Evolutionary conservation across 2,329 filamentous ascomycete genomes (phyloP).

Genomic region (Ascochyta clinopodiicola): DNA sequence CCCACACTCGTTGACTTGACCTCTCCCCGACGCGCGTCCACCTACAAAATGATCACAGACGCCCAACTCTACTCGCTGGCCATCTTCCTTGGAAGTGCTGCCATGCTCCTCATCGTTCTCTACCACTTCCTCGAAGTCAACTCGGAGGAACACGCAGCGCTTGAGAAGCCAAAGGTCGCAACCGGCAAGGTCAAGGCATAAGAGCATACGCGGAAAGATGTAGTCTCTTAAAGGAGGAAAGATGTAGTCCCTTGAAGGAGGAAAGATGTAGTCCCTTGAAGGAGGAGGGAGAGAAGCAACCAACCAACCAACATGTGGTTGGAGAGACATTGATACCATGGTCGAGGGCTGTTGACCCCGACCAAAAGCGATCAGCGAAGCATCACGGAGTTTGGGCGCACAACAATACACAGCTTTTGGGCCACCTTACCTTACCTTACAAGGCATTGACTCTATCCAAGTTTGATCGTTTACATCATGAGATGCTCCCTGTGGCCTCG

Average conservation of each 20-base stretch:
- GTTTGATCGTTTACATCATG: neutral
- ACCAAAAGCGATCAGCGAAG: slow-evolving; percentile 13
- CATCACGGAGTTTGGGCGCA: slow-evolving; percentile 19
- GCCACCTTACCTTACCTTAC: neutral
- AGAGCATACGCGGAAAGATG: slow-evolving; percentile 2
- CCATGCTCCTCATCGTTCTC: slow-evolving; percentile 90
- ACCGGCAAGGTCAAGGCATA: slow-evolving; percentile 38
- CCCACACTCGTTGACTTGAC: slow-evolving; percentile 21
- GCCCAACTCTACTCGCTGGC: slow-evolving; percentile 87
- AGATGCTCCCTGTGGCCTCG: neutral
- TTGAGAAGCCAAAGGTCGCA: slow-evolving; percentile 36
- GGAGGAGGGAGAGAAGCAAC: no score
- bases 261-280: no score
- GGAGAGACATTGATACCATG: slow-evolving; percentile 18
- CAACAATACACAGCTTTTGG: neutral
- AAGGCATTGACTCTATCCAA: slow-evolving; percentile 10
- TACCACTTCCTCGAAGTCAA: slow-evolving; percentile 99
- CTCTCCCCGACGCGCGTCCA: slow-evolving; percentile 38
- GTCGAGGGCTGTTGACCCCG: neutral
- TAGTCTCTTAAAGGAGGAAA: no score
- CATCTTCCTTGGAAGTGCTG: slow-evolving; percentile 86
- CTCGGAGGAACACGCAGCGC: slow-evolving; percentile 61
- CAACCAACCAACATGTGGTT: neutral
- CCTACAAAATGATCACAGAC: slow-evolving; percentile 87
- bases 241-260: no score